Evolutionary conservation across 345 rosid species (phyloP), one percentile per base, ranked within the genome.

Genomic region (Euphorbia lathyris): DNA sequence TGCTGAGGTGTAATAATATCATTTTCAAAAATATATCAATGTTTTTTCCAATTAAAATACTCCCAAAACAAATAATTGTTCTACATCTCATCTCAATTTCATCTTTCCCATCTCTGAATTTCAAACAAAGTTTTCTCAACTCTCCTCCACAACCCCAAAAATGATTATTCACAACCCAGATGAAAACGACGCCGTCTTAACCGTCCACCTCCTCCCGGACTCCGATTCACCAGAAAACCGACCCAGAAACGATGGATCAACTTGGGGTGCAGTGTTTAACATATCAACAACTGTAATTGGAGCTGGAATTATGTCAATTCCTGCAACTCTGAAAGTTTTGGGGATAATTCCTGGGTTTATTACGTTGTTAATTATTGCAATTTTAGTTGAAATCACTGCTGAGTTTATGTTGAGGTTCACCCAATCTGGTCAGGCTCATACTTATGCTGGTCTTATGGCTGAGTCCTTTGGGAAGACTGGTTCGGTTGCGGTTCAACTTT

Each of bases 371-470:
- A 6, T 62, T 10, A 53, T 76, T 27, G 84, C 79, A 1, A 38
- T 58, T 53, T 36, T 80, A 68, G 76, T 68, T 25, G 76, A 80
- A 0, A 62, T 74, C 7, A 60, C 83, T 3, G 78, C 67, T 19
- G 81, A 77, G 29, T 68, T 77, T n/a, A 42, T 80, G 78, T 36
- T 81, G 25, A 71, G 79, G 67, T 74, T 62, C 51, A 77, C 74
- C 0, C 68, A 75, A 27, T 65, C 69, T n/a, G 77, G 77, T 27
- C 70, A 75, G 60, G 25, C 74, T 1, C 22, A 29, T 1, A 74
- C 81, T 10, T 81, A 81, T 42, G 84, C 76, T n/a, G 79, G 79
- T 9, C 34, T 81, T 27, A 57, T 81, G 75, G 74, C 72, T 0
- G 79, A 71, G 27, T 72, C 84, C 8, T 81, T 81, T 32, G 84